phyloP scores from a whole-genome alignment of 2,329 filamentous ascomycete genomes.

The Paecilomyces formosus region DNA sequence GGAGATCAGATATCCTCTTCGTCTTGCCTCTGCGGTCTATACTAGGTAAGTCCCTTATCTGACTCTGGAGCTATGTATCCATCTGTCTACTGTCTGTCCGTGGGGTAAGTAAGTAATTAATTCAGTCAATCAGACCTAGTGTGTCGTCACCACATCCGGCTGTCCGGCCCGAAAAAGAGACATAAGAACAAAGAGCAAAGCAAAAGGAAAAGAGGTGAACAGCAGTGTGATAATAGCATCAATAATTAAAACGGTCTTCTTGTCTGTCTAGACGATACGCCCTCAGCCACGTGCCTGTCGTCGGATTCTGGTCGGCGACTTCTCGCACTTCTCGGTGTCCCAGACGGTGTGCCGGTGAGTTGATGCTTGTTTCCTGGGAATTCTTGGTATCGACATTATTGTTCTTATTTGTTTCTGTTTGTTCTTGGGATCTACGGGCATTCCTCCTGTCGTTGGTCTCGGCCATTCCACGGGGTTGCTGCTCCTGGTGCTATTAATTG shows the following conservation, averaged over 20 bases:
- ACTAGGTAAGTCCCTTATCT: no score
- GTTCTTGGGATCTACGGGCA: no score
- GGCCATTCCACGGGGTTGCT: no score
- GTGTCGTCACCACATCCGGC: neutral
- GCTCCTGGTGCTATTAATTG: no score
- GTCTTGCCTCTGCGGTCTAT: neutral
- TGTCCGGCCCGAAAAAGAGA: neutral
- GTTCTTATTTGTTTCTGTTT: neutral
- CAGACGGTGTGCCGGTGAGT: neutral
- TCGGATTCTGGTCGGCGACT: neutral
- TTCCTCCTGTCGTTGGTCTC: no score
- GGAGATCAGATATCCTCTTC: neutral
- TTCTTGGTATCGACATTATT: neutral
- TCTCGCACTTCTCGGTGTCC: neutral
- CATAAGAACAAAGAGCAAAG: neutral
- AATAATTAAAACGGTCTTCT: neutral
- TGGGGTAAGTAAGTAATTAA: no score
- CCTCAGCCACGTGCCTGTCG: neutral
- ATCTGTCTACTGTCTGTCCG: no score
- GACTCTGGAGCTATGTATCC: neutral
- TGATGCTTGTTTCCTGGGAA: neutral
- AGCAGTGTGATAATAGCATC: neutral
- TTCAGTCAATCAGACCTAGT: no score
- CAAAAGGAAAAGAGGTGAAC: neutral
- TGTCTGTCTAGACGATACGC: neutral